Evolutionary conservation across 176 grass and related monocot species (phyloP).

Genomic region (maize (Zea mays)): Zm-B73-REFERENCE-NAM-5.0 NC_050104.1:100105501-100106000

Average conservation of each 20-base stretch:
- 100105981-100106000: conserved; percentile 83
- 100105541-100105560: conserved; percentile 68
- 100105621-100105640: conserved; percentile 82
- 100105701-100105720: conserved; percentile 55
- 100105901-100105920: conserved; percentile 12
- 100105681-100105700: conserved; percentile 94
- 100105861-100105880: neutral
- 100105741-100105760: conserved; percentile 18
- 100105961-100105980: conserved; percentile 89
- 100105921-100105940: conserved; percentile 34
- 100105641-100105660: conserved; percentile 98
- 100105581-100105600: conserved; percentile 82
- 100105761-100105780: conserved; percentile 19
- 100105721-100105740: conserved; percentile 20
- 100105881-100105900: neutral
- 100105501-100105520: conserved; percentile 52
- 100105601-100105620: conserved; percentile 80
- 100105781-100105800: conserved; percentile 11
- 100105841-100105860: conserved; percentile 23
- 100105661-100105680: conserved; percentile 93
- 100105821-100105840: neutral
- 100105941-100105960: conserved; percentile 98
- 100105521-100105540: conserved; percentile 57
- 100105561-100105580: conserved; percentile 84
- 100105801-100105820: conserved; percentile 9